Conservation (phyloP, 2,329 filamentous ascomycete genomes). For the Pyricularia grisea region DNA sequence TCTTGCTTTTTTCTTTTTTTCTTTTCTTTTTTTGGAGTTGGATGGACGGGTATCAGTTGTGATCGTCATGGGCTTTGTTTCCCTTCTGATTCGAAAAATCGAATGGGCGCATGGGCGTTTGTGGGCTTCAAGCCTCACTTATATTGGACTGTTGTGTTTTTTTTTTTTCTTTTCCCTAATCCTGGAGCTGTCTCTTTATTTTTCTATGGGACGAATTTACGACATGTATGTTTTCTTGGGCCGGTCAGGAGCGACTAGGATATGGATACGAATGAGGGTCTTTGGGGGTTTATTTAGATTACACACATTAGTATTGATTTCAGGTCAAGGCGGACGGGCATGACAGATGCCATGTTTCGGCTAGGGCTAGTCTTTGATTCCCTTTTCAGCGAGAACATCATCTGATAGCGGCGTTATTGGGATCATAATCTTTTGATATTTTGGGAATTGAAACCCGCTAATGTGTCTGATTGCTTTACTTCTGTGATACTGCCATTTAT, state of each 20-base stretch:
- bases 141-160: not conserved
- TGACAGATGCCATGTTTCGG: not conserved
- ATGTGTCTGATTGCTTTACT: not conserved
- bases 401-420: not conserved
- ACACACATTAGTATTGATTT: not conserved
- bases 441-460: not conserved
- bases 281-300: not conserved
- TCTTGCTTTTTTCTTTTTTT: not conserved
- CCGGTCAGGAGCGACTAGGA: not conserved
- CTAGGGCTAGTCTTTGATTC: not conserved
- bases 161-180: not conserved
- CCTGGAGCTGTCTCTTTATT: not conserved
- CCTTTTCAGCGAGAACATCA: not conserved
- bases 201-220: not conserved
- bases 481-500: not conserved
- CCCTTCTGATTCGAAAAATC: not conserved
- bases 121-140: not conserved
- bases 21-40: not conserved
- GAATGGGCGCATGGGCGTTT: not conserved
- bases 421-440: not conserved
- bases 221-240: not conserved
- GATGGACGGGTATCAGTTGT: not conserved
- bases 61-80: not conserved
- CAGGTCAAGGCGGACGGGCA: not conserved
- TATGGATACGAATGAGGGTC: not conserved